Evolutionary conservation across 2,329 filamentous ascomycete genomes (phyloP), one percentile per base, ranked within the genome.

Genomic region (Paracorniculantispora psalliotae): DNA sequence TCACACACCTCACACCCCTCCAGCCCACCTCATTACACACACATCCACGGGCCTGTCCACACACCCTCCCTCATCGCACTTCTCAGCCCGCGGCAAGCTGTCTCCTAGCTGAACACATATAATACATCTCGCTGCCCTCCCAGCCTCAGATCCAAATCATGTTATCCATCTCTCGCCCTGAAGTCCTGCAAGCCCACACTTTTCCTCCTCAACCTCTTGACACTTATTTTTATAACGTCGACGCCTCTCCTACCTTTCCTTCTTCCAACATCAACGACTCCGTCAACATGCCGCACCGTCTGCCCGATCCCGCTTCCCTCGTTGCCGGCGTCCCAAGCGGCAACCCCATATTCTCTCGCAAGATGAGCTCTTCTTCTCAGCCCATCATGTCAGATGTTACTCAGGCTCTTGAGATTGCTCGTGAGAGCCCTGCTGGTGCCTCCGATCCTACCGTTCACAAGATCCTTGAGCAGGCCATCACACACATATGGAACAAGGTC

Each of bases 351-450:
- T 33, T 50, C 35, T 30, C 33, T 5, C 12, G 15, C 2, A 50
- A 50, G 55, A 33, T 33, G 44, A 44, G 43, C 33, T 49, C 44
- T 2, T 50, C 55, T 9, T 56, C 53, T 2, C 30, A 37, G 19
- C 55, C 46, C 56, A n/a, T 25, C 49, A 54, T 54, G 57, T 41
- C 48, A 4, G 49, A 59, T 57, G 83, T 91, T 59, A 78, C 83
- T 62, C 81, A 86, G 70, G 90, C 90, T 25, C 80, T 96, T 57
- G 86, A 92, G 67, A 82, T 89, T 61, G 91, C 89, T 15, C 84
- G 90, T 62, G 89, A 92, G 70, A 87, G 81, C 68, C 82, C 87
- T 61, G 85, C 87, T 61, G 87, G 85, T 59, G 77, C 78, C 17
- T 76, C 84, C 55, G 85, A 92, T 67, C 79, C 84, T 8, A 77